Base-by-base conservation (phyloP, 192 early-diverging fungal species). In the Backusella sp. region DNA sequence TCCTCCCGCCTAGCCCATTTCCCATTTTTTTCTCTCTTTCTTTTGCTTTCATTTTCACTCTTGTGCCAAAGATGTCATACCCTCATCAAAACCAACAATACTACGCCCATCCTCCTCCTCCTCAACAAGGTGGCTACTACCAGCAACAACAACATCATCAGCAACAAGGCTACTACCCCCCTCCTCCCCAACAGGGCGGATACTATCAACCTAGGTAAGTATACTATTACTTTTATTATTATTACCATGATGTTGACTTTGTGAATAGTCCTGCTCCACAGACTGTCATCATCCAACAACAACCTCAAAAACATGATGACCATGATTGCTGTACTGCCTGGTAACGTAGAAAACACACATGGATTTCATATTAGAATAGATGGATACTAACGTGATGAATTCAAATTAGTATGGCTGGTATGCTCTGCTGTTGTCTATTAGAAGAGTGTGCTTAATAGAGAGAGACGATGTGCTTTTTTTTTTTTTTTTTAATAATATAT, bases 161-260 rank as follows among this genome's bases (percentile, higher is more conserved):
- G 3, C 76, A 53, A 14, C 76, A 77, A 65, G 70, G 70, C n/a
- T 77, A 77, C 34, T 72, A 72, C 17, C 70, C 69, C 52, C 71
- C 72, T 59, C 77, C 70, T 42, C 72, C 73, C 59, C 77, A 69
- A 66, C 72, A 78, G 30, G 70, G 59, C 68, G 71, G 66, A 8
- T 52, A 72, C 30, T 79, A 79, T 21, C 77, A 79, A 71, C 78
- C 78, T 46, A 15, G 53, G 78, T 79, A 79, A 75, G 78, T 70
- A 15, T 42, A 75, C 14, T 37, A 8, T 42, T 21, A 42, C 26
- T 65, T 11, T 32, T 23, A 46, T 7, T 70, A n/a, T 19, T 46
- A 9, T 14, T 28, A 34, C 1, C 6, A 32, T 32, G 6, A 32
- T 32, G 26, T 46, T 52, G 6, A n/a, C 26, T 17, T 14, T 35